Evolutionary conservation across 2,329 filamentous ascomycete genomes (phyloP), one percentile per base, ranked within the genome.

Genomic region (Phaeosphaeriaceae sp.): DNA sequence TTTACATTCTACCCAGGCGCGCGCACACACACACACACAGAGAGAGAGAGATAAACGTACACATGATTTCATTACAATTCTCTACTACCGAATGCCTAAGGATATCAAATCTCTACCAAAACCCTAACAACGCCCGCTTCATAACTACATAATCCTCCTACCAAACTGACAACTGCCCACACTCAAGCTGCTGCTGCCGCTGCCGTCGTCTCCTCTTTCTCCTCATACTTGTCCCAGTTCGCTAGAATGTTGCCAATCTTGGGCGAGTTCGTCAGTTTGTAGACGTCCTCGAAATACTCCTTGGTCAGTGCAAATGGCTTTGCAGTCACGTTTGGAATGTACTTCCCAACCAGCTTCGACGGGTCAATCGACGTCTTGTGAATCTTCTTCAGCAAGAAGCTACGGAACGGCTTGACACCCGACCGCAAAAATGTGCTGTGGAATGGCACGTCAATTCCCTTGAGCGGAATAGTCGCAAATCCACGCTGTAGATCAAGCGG

Each of bases 271-370:
- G 94, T 99, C 72, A 99, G 78, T 66, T 86, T 86, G 79, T 97
- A 97, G 42, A 99, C 95, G 71, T 97, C 94, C 83, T 99, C 93
- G 77, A 99, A 99, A 80, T 99, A 99, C 79, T 97, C 94, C 83
- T 92, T 96, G 46, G 92, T 96, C 60, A 99, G 81, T 74, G 92
- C 91, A 73, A 99, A 99, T 13, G 94, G 94, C 77, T 87, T 87
- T 50, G 94, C 94, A 47, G 94, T 99, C 61, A 99, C 95, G 77
- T 99, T 99, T 64, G 94, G 94, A 61, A 99, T 97, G 79, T 99
- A 99, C 79, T 99, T 99, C 68, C 94, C 94, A 62, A 99, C 84
- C 68, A 99, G 79, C 83, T 97, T 97, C 74, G 90, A 89, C 4
- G 94, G 94, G 74, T 99, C 94, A 74, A 99, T 97, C 45, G 90